These are phyloP conservation scores for Proteromonas lacertae DNA, from an alignment of 352 stramenopile species.

Conservation along the genomic window DNA sequence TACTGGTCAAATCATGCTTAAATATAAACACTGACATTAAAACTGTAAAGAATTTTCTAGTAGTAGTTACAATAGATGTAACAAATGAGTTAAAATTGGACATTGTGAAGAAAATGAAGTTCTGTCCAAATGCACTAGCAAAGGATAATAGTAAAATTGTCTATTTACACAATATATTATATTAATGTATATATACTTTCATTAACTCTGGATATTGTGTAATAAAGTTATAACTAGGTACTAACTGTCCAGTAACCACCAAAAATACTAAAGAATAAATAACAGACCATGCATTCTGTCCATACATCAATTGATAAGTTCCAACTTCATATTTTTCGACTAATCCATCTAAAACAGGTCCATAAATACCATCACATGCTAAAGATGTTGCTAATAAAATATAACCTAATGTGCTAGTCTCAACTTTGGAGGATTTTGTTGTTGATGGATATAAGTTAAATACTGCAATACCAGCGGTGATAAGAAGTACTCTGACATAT, in stretches of 20 bases:
- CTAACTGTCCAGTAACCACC: constrained; percentile 18
- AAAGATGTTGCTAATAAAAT: constrained; percentile 22
- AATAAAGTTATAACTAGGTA: constrained; percentile 20
- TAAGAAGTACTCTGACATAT: constrained; percentile 23
- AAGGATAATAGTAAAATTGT: constrained; percentile 54
- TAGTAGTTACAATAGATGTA: constrained; percentile 95
- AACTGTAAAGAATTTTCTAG: constrained; percentile 97
- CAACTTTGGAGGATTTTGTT: constrained; percentile 15
- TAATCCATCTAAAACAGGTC: too few species aligned
- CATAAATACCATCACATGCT: too few species aligned
- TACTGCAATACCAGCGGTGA: constrained; percentile 22
- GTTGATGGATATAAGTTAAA: constrained; percentile 23
- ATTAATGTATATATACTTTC: too few species aligned
- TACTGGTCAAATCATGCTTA: constrained; percentile 46
- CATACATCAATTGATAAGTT: constrained; percentile 50
- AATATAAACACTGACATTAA: constrained; percentile 82
- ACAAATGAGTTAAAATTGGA: constrained; percentile 82
- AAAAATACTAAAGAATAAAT: constrained; percentile 24
- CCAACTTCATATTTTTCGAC: constrained; percentile 25
- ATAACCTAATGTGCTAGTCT: constrained; percentile 15
- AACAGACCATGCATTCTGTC: constrained; percentile 31
- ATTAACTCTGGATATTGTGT: constrained; percentile 20
- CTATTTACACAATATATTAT: too few species aligned
- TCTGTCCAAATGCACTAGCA: constrained; percentile 75
- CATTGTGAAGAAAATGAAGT: constrained; percentile 98